phyloP scores from a whole-genome alignment of 805 yeast species.

The Metschnikowia kofuensis region DNA sequence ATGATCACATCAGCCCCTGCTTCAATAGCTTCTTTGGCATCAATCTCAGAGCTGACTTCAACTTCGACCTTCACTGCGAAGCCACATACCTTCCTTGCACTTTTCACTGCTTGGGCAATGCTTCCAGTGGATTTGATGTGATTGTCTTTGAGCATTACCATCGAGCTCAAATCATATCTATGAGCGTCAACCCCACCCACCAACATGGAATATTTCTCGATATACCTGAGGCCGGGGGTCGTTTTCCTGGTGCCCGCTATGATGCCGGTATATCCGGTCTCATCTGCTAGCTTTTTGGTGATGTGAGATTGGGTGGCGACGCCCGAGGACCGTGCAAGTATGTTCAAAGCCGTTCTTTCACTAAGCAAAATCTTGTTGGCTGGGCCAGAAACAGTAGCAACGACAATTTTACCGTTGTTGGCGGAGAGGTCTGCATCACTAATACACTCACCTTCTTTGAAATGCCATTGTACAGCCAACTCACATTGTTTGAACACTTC shows the following conservation, averaged over 20 bases:
- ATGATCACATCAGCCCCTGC: slow-evolving; percentile 96
- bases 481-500: slow-evolving; percentile 81
- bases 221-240: slow-evolving; percentile 88
- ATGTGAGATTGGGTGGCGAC: slow-evolving; percentile 72
- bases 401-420: slow-evolving; percentile 56
- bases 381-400: slow-evolving; percentile 78
- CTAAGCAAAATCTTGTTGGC: slow-evolving; percentile 76
- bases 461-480: slow-evolving; percentile 67
- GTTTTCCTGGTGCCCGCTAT: slow-evolving; percentile 97
- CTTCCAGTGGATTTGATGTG: slow-evolving; percentile 93
- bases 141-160: slow-evolving; percentile 96
- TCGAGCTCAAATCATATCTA: slow-evolving; percentile 83
- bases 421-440: slow-evolving; percentile 41
- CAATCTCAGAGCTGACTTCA: slow-evolving; percentile 80
- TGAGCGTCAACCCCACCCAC: slow-evolving; percentile 95
- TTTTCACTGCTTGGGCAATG: slow-evolving; percentile 74
- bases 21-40: slow-evolving; percentile 86
- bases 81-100: slow-evolving; percentile 81
- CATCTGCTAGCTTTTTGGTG: slow-evolving; percentile 59
- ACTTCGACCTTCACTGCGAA: slow-evolving; percentile 90
- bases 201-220: slow-evolving; percentile 91
- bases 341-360: slow-evolving; percentile 82
- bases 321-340: slow-evolving; percentile 82
- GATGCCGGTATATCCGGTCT: slow-evolving; percentile 70
- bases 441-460: slow-evolving; percentile 60